phyloP scores from a whole-genome alignment of 2,329 filamentous ascomycete species.

The Phialocephala subalpina region DNA sequence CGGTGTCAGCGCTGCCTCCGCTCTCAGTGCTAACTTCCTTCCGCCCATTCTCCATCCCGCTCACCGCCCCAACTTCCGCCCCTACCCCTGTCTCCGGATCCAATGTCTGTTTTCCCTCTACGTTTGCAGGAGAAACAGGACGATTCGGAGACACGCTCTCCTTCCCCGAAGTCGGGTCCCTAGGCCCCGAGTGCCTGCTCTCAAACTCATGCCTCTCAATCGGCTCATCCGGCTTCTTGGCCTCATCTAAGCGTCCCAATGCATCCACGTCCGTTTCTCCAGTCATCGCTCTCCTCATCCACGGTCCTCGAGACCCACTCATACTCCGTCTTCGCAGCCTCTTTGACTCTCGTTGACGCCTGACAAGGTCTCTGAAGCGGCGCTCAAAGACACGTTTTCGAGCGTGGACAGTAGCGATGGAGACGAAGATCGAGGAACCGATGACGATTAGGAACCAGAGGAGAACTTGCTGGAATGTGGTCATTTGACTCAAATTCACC shows the following conservation, averaged over 20 bases:
- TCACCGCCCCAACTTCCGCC: no score
- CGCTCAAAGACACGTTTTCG: constrained; percentile 65
- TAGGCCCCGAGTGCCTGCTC: constrained; percentile 28
- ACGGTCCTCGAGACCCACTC: background rate
- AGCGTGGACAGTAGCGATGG: constrained; percentile 67
- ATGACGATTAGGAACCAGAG: constrained; percentile 71
- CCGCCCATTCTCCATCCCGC: background rate
- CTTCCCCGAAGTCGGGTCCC: constrained; percentile 20
- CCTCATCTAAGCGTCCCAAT: constrained; percentile 3
- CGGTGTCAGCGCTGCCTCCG: background rate
- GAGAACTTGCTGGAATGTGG: constrained; percentile 72
- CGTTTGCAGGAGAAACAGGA: background rate
- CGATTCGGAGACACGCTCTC: background rate
- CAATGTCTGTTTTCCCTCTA: constrained; percentile 2
- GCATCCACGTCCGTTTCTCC: constrained; percentile 12
- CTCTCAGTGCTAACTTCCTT: background rate
- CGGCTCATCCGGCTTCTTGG: constrained; percentile 14
- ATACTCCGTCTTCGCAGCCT: background rate
- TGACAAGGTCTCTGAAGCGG: background rate
- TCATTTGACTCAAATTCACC: constrained; percentile 68
- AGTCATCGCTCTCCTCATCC: constrained; percentile 2
- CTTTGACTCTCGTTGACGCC: constrained; percentile 6
- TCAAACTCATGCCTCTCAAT: constrained; percentile 26
- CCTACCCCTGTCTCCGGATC: background rate
- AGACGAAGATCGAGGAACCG: constrained; percentile 73